These are phyloP conservation scores for Orbilia brochopaga DNA, from an alignment of 2,329 filamentous ascomycete genomes.

Conservation along the genomic window DNA sequence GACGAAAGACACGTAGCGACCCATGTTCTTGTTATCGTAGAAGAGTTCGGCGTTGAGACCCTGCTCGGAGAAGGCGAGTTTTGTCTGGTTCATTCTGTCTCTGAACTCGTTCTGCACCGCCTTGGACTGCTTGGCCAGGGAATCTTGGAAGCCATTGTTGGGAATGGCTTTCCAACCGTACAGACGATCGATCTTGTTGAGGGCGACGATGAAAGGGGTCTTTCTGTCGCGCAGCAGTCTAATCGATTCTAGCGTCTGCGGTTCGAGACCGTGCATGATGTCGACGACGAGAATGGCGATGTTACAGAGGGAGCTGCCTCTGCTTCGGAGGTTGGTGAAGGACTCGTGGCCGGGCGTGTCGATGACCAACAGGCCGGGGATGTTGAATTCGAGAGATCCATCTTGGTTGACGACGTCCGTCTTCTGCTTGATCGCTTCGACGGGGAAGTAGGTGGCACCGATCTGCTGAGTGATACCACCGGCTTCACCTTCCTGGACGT, in stretches of 20 bases:
- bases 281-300: constrained; percentile 98
- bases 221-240: constrained; percentile 87
- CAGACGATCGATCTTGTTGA: constrained; percentile 99
- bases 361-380: constrained; percentile 93
- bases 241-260: constrained; percentile 97
- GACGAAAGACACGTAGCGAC: constrained; percentile 90
- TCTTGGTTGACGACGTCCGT: constrained; percentile 92
- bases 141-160: constrained; percentile 97
- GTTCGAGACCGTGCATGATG: constrained; percentile 99
- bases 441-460: constrained; percentile 98
- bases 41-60: constrained; percentile 97
- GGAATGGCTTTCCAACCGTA: constrained; percentile 99
- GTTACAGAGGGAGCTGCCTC: constrained; percentile 97
- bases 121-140: constrained; percentile 85
- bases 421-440: constrained; percentile 90
- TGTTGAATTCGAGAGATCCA: constrained; percentile 90
- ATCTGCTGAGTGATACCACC: constrained; percentile 99
- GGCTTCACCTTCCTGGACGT: constrained; percentile 97
- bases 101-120: constrained; percentile 92
- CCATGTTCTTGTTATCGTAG: constrained; percentile 98
- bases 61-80: constrained; percentile 92
- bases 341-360: constrained; percentile 99
- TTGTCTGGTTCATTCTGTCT: constrained; percentile 86
- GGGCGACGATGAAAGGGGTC: constrained; percentile 96
- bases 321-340: constrained; percentile 95